These are phyloP conservation scores for Geotrichum aggregatum DNA, from an alignment of 1,139 yeast species.

Conservation along the genomic window DNA sequence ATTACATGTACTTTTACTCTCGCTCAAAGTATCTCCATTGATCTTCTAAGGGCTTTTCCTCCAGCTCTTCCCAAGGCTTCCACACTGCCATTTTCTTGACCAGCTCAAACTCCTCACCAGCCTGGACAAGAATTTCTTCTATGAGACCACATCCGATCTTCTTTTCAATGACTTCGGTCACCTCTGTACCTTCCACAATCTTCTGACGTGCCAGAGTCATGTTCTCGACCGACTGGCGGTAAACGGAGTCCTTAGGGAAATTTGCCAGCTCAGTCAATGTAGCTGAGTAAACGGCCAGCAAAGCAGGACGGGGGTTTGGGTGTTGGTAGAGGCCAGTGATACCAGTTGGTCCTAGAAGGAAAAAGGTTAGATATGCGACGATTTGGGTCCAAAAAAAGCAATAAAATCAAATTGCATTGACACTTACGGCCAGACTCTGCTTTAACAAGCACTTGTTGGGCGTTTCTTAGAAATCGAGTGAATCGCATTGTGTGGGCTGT, in stretches of 20 bases:
- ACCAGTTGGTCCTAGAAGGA: constrained; percentile 54
- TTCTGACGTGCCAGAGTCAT: constrained; percentile 66
- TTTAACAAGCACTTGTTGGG: constrained; percentile 58
- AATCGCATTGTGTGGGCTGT: constrained; percentile 40
- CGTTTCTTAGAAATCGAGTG: constrained; percentile 40
- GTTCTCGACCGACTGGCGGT: constrained; percentile 71
- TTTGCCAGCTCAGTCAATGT: constrained; percentile 57
- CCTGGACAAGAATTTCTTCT: constrained; percentile 79
- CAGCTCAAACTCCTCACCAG: constrained; percentile 71
- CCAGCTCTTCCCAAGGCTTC: constrained; percentile 53
- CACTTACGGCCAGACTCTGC: constrained; percentile 54
- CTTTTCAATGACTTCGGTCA: constrained; percentile 63
- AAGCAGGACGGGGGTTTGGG: constrained; percentile 81
- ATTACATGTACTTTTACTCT: constrained; percentile 16
- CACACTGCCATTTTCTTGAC: constrained; percentile 64
- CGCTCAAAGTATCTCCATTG: constrained; percentile 40
- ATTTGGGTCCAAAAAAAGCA: neutral
- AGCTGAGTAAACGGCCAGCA: constrained; percentile 63
- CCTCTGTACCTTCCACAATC: constrained; percentile 61
- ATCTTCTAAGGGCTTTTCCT: constrained; percentile 41
- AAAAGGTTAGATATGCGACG: neutral
- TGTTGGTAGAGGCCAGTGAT: constrained; percentile 72
- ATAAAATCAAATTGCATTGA: neutral
- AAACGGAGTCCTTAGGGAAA: constrained; percentile 68
- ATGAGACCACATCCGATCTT: constrained; percentile 79